phyloP scores from a whole-genome alignment of 2,329 filamentous ascomycete genomes.

The Aspergillus quadrilineatus region DNA sequence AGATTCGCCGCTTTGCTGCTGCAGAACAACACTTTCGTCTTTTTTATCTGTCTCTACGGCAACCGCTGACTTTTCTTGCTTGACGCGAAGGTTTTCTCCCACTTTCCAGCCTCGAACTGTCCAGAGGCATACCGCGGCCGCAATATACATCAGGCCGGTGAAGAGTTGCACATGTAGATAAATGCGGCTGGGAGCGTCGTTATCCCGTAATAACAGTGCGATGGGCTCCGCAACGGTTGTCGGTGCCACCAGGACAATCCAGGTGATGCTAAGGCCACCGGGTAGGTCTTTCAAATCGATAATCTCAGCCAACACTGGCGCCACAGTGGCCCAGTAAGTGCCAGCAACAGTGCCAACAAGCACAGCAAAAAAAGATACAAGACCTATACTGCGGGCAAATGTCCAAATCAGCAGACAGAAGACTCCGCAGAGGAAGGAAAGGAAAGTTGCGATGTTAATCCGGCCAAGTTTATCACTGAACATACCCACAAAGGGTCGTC shows the following conservation, averaged over 20 bases:
- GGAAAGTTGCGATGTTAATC: conserved; percentile 60
- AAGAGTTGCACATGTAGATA: conserved; percentile 54
- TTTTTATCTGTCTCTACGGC: neutral
- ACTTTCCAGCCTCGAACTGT: conserved; percentile 42
- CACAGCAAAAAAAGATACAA: conserved; percentile 60
- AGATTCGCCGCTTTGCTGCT: conserved; percentile 14
- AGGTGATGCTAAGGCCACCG: conserved; percentile 58
- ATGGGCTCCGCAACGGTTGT: conserved; percentile 55
- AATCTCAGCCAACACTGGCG: conserved; percentile 61
- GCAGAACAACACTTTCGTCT: neutral
- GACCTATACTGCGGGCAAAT: conserved; percentile 57
- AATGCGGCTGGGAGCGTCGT: conserved; percentile 24
- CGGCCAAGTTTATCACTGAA: conserved; percentile 61
- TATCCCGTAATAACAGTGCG: conserved; percentile 56
- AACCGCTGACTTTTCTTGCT: conserved; percentile 13
- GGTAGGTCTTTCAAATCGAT: conserved; percentile 60
- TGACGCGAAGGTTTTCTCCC: conserved; percentile 27
- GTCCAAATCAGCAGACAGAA: conserved; percentile 64
- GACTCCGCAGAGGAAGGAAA: conserved; percentile 57
- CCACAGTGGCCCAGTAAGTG: conserved; percentile 60
- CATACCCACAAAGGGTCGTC: conserved; percentile 61
- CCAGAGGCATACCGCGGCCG: conserved; percentile 51
- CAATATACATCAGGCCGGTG: conserved; percentile 61
- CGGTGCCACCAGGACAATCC: conserved; percentile 58
- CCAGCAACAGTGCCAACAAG: conserved; percentile 59